Conservation (phyloP, 768 basidiomycete genomes). For the Russula virescens region DNA sequence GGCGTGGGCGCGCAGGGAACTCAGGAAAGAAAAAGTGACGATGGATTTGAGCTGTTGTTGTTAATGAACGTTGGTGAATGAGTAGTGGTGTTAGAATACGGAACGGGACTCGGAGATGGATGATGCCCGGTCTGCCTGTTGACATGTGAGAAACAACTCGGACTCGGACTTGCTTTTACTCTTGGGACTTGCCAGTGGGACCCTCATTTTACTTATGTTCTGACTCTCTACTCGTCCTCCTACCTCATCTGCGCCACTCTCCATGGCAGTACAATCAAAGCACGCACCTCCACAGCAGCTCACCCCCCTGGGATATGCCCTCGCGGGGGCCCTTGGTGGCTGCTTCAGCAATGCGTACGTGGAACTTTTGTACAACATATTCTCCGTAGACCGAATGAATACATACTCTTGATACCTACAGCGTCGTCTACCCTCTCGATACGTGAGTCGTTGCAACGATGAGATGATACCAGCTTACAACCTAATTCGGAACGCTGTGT, state of each 20-base stretch:
- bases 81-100: not conserved
- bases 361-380: not conserved
- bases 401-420: constrained; percentile 30
- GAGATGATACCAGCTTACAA: not conserved
- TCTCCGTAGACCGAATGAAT: not conserved
- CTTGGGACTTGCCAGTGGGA: not conserved
- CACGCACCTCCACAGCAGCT: constrained; percentile 48
- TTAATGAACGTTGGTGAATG: constrained; percentile 34
- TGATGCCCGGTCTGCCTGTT: not conserved
- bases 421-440: constrained; percentile 94
- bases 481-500: too few relatives aligned
- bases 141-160: constrained; percentile 4
- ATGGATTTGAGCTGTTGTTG: constrained; percentile 66
- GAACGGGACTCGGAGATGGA: not conserved
- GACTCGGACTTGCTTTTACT: not conserved
- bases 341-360: constrained; percentile 92
- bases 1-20: constrained; percentile 51
- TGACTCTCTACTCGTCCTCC: not conserved
- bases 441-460: constrained; percentile 33
- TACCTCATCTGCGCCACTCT: not conserved
- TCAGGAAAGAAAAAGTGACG: constrained; percentile 46
- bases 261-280: constrained; percentile 41
- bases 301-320: constrained; percentile 82
- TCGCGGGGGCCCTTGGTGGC: constrained; percentile 90
- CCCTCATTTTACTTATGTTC: not conserved